Evolutionary conservation across 768 basidiomycete species (phyloP), one percentile per base, ranked within the genome.

Genomic region (Auricularia sp.): DNA sequence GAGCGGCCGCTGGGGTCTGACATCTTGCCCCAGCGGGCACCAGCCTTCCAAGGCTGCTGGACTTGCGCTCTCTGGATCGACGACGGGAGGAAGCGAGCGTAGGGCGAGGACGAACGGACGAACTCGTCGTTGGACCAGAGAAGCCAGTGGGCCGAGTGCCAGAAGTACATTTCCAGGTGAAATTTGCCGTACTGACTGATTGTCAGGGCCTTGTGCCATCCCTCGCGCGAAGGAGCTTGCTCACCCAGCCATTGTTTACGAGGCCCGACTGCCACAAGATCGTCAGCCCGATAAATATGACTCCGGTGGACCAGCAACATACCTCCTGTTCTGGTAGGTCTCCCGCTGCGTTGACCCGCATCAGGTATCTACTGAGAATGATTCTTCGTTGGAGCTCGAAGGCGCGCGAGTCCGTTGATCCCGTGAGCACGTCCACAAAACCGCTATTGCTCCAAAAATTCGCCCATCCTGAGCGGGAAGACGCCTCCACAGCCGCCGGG

Each of bases 21-120:
- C 84, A 84, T 85, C 71, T 86, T 86, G 7, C 82, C 80, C 83
- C 83, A 85, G 34, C 85, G 79, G 21, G 84, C 85, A n/a, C 85
- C 85, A 7, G 76, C 69, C 11, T 75, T 64, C 76, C 78, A 85
- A 64, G 80, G 79, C 70, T 86, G 78, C 71, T 84, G 83, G 2
- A 78, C 73, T 67, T 82, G 81, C 1, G 85, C 80, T 1, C 83
- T 79, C 4, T 70, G 61, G 44, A 83, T 73, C 13, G 83, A 80
- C 42, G 75, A 75, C 13, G 72, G 65, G 29, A 85, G 78, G 71
- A 84, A 85, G 3, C 78, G 77, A 6, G 74, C 68, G 70, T 85
- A 85, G 8, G 82, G 74, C 51, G 69, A 66, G 61, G 72, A 75
- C 0, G 81, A 79, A 61, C 80, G 78, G n/a, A 85, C 78, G 47